Conservation (phyloP, 2,329 filamentous ascomycete genomes). For the Pyrenophora tritici-repentis region DNA sequence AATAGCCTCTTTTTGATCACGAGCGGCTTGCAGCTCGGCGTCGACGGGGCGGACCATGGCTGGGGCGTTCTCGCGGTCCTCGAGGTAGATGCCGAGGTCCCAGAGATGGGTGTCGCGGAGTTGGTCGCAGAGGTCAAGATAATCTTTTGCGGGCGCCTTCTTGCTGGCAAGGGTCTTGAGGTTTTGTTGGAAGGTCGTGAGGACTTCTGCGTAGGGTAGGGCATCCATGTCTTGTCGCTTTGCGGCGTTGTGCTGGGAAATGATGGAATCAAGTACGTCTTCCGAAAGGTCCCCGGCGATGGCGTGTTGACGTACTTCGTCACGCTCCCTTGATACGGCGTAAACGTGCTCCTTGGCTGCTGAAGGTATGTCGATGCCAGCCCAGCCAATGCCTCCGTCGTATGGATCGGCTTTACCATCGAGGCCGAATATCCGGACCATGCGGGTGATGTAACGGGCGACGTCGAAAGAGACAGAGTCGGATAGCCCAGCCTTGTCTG, state of each 20-base stretch:
- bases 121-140: slow-evolving; percentile 71
- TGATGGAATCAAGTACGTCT: slow-evolving; percentile 45
- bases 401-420: slow-evolving; percentile 60
- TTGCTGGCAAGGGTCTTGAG: slow-evolving; percentile 59
- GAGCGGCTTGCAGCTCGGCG: slow-evolving; percentile 58
- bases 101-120: slow-evolving; percentile 82
- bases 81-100: slow-evolving; percentile 82
- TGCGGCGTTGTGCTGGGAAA: slow-evolving; percentile 39
- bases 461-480: slow-evolving; percentile 57
- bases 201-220: slow-evolving; percentile 55
- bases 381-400: slow-evolving; percentile 63
- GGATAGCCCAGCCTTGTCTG: slow-evolving; percentile 48
- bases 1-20: slow-evolving; percentile 59
- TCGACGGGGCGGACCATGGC: slow-evolving; percentile 75
- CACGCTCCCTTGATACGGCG: slow-evolving; percentile 61
- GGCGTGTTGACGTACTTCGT: slow-evolving; percentile 62
- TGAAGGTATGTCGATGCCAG: slow-evolving; percentile 66
- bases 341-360: slow-evolving; percentile 65
- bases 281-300: slow-evolving; percentile 50
- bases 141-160: slow-evolving; percentile 66
- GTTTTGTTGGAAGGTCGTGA: slow-evolving; percentile 63
- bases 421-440: slow-evolving; percentile 84
- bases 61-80: slow-evolving; percentile 74
- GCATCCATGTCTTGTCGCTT: slow-evolving; percentile 37
- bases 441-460: slow-evolving; percentile 79